Evolutionary conservation across 129 eudicot genomes (phyloP), one percentile per base, ranked within the genome.

Genomic region (Pseudognaphalium luteoalbum): DNA sequence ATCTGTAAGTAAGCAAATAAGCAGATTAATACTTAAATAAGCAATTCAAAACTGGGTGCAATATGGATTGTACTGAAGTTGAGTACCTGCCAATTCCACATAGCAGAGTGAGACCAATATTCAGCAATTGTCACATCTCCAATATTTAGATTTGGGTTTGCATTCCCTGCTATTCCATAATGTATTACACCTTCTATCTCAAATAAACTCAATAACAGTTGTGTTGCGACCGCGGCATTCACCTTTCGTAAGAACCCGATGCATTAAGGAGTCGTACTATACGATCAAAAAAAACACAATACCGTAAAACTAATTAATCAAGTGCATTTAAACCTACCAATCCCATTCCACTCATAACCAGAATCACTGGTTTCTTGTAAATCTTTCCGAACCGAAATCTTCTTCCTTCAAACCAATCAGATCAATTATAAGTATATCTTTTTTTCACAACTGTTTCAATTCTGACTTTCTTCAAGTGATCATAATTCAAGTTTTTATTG

Each of bases 41-140:
- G n/a, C n/a, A n/a, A n/a, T n/a, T n/a, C n/a, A n/a, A n/a, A n/a
- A n/a, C n/a, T n/a, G n/a, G n/a, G n/a, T n/a, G n/a, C n/a, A n/a
- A n/a, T n/a, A n/a, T n/a, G n/a, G n/a, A n/a, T n/a, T n/a, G n/a
- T n/a, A n/a, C n/a, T n/a, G n/a, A n/a, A n/a, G n/a, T n/a, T n/a
- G n/a, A n/a, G 41, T 81, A 87, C 92, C 96, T 89, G 92, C 96
- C 90, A 89, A 81, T 39, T 85, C 92, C 91, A 87, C 17, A 89
- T 82, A 69, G 83, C 86, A 8, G 81, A 63, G 67, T 85, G 96
- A 30, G 90, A 73, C 92, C 92, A 89, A 66, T 72, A 78, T 19
- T 76, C 71, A n/a, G 96, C 90, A 81, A 89, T 87, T 28, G 85
- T 73, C 32, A 89, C 92, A 79, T 89, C 96, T 73, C 96, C 96